Evolutionary conservation across 2,329 filamentous ascomycete species (phyloP).

Genomic region (Erysiphe neolycopersici): DNA sequence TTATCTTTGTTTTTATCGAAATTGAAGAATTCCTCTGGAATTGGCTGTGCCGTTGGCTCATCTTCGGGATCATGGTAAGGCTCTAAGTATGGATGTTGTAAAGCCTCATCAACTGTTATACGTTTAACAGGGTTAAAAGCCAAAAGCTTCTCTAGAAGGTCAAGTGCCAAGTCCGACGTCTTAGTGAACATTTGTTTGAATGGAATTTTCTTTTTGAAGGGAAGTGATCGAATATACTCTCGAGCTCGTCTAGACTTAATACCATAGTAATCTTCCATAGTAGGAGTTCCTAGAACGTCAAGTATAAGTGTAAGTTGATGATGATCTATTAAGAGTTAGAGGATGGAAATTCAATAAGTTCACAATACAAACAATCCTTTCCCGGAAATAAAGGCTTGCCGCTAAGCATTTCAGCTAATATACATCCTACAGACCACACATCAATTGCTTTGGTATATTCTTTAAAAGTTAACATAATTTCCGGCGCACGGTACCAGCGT

Average conservation of each 20-base stretch:
- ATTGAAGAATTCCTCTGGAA: slow-evolving; percentile 97
- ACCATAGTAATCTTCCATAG: slow-evolving; percentile 99
- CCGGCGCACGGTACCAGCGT: slow-evolving; percentile 93
- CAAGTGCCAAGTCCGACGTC: slow-evolving; percentile 89
- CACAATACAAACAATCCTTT: slow-evolving; percentile 59
- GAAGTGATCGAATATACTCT: slow-evolving; percentile 92
- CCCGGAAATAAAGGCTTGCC: slow-evolving; percentile 95
- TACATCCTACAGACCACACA: slow-evolving; percentile 96
- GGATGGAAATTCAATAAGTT: slow-evolving; percentile 62
- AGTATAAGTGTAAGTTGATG: slow-evolving; percentile 93
- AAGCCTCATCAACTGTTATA: slow-evolving; percentile 88
- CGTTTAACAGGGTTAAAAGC: slow-evolving; percentile 98
- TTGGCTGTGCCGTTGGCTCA: slow-evolving; percentile 85
- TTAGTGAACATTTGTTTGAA: slow-evolving; percentile 95
- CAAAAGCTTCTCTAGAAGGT: slow-evolving; percentile 80
- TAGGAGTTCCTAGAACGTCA: slow-evolving; percentile 89
- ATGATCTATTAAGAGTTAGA: slow-evolving; percentile 70
- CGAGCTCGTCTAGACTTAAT: slow-evolving; percentile 95
- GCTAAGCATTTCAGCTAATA: slow-evolving; percentile 94
- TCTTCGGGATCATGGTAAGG: slow-evolving; percentile 98
- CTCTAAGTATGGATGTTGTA: slow-evolving; percentile 94
- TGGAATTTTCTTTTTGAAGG: slow-evolving; percentile 99
- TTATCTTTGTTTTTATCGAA: slow-evolving; percentile 99
- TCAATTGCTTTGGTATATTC: slow-evolving; percentile 99
- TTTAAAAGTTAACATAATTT: slow-evolving; percentile 99